Base-by-base conservation (phyloP, 2,329 filamentous ascomycete genomes). In the Escovopsis sp. region DNA sequence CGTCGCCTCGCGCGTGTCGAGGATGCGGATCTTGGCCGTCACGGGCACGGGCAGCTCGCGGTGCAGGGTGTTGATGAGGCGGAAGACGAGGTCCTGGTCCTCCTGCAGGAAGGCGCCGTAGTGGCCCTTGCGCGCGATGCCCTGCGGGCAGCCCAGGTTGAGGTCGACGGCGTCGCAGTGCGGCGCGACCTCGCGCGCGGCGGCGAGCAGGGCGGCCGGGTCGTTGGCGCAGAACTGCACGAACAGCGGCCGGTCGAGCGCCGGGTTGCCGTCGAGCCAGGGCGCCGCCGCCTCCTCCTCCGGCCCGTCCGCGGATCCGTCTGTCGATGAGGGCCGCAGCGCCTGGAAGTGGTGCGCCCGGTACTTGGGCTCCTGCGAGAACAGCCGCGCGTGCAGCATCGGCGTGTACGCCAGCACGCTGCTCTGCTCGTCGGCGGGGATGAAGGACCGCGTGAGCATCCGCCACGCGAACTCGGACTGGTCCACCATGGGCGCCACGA, bases 381-480 rank as follows among this genome's bases (percentile, higher is more conserved):
- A 98, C 49, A 96, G 72, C 42, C 88, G 83, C 3, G 91, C 87
- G 60, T 98, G 91, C 47, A 94, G 74, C 91, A 98, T 98, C 39
- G 91, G 91, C 1, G 87, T 86, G 58, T 98, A 98, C 39, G 86
- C 84, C 36, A 96, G 74, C 30, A 96, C 66, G 16, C 70, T 72
- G 42, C 71, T 68, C 37, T 76, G 72, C 41, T 79, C 68, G 39
- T 76, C 67, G 6, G 78, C 63, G 2, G 83, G 71, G 52, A 95
- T 77, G 63, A 94, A 96, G 7, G 88, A 95, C 51, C 91, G 80
- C n/a, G 84, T 84, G 50, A 98, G 79, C 72, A 95, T 81, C 52
- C 91, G 84, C 91, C 91, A 98, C 53, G 89, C 88, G 67, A 96
- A 95, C 67, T 98, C 91, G 29, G 87, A 95, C 61, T 95, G 85